Base-by-base conservation (phyloP, 495 filamentous ascomycete genomes). In the Platismatia glauca region DNA sequence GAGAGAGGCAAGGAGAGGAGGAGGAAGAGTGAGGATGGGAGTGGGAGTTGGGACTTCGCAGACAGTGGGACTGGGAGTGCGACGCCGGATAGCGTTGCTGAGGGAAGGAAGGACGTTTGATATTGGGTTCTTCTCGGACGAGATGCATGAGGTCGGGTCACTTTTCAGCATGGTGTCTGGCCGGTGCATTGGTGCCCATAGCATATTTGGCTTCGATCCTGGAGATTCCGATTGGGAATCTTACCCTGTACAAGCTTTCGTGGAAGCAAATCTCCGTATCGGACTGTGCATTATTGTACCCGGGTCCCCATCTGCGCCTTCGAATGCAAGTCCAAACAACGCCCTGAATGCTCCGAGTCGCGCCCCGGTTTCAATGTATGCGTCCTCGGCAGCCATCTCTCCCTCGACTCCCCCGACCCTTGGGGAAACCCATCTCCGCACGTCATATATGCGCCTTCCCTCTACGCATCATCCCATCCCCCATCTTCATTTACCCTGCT, bases 1-100 rank as follows among this genome's bases (percentile, higher is more conserved):
- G 90, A 97, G 74, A 77, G 93, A 29, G 89, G 90, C 0, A 78
- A 86, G 71, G 79, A 89, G 67, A 80, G 90, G 61, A 77, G 87
- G 61, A 80, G 86, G 64, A 86, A 85, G 71, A 89, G 85, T 57
- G 76, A 78, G 65, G 65, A 71, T 55, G 76, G 79, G 70, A 71
- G 79, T 73, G 63, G 68, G 48, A 64, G 61, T 52, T 74, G 76
- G 77, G 78, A 80, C 57, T 76, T 75, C 67, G 77, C 72, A 33
- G 76, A 73, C 60, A 74, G 75, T 39, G 78, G 74, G 7, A 71
- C 75, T 35, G 68, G 70, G 35, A 66, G 53, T 20, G 65, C 48
- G 37, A 80, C 78, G 15, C 79, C 79, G 8, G 73, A 74, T 41
- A 78, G 74, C 27, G 73, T 77, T 35, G n/a, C 43, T 35, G 79